These are phyloP conservation scores for Allomyces javanicus DNA, from an alignment of 192 early-diverging fungal species.

Conservation along the genomic window DNA sequence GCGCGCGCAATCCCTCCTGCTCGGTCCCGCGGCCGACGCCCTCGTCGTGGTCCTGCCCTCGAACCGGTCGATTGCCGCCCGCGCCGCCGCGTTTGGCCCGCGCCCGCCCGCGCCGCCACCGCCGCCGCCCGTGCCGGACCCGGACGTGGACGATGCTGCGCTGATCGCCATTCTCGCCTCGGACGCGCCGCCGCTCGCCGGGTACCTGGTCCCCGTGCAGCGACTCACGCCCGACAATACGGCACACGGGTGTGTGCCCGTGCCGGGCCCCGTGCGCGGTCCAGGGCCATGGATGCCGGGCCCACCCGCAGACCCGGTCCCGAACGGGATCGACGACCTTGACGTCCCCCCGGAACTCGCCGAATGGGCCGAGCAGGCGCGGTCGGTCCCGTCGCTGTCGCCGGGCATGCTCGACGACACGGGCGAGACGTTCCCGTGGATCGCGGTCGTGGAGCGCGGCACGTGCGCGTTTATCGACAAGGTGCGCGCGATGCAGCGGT, in stretches of 20 bases:
- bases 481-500: conserved; percentile 70
- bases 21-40: background rate
- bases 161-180: too few relatives aligned
- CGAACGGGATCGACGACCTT: background rate
- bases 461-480: conserved; percentile 77
- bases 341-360: conserved; percentile 15
- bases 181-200: conserved; percentile 5
- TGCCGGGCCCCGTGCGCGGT: conserved; percentile 3
- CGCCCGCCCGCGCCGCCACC: conserved; percentile 48
- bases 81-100: conserved; percentile 74
- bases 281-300: too few relatives aligned
- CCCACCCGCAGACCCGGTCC: background rate
- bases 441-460: conserved; percentile 75
- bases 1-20: too few relatives aligned
- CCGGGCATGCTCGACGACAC: too few relatives aligned
- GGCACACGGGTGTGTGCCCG: conserved; percentile 30
- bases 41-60: background rate
- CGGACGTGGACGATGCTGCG: too few relatives aligned
- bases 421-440: conserved; percentile 25
- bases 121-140: conserved; percentile 1
- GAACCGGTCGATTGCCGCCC: conserved; percentile 15
- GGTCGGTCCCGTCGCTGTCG: too few relatives aligned
- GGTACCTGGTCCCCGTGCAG: conserved; percentile 37
- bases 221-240: conserved; percentile 29
- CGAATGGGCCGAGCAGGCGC: conserved; percentile 6